Percentiles rank a stretch among this genome's conserved stretches.
These are phyloP conservation scores for Pseudopyricularia cyperi DNA, from an alignment of 2,329 filamentous ascomycete species.

Conservation along the genomic window DNA sequence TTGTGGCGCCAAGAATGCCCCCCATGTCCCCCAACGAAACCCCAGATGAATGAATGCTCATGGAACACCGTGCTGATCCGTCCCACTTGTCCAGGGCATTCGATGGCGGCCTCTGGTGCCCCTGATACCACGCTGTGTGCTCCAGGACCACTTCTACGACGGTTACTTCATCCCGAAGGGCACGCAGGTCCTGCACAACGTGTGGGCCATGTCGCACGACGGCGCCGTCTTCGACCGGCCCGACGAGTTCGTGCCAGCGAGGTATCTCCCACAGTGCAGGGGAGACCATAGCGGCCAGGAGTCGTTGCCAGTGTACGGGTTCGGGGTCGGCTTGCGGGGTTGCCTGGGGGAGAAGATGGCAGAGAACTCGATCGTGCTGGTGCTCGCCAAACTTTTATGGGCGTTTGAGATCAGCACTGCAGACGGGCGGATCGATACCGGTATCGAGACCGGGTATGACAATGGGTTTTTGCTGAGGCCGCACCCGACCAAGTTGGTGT, in stretches of 20 bases:
- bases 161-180: slow-evolving; percentile 34
- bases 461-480: neutral
- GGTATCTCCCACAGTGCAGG: slow-evolving; percentile 4
- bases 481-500: neutral
- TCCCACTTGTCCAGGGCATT: slow-evolving; percentile 18
- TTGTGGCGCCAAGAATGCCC: too few species aligned
- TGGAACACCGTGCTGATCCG: neutral
- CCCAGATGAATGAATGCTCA: too few species aligned
- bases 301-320: slow-evolving; percentile 16
- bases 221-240: slow-evolving; percentile 10
- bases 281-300: neutral
- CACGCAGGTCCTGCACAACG: slow-evolving; percentile 25
- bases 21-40: too few species aligned
- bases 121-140: slow-evolving; percentile 26
- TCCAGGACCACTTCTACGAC: slow-evolving; percentile 32
- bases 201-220: slow-evolving; percentile 16
- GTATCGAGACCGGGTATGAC: neutral
- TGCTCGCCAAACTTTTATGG: slow-evolving; percentile 28
- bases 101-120: slow-evolving; percentile 24
- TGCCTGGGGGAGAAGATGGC: slow-evolving; percentile 14
- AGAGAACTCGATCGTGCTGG: slow-evolving; percentile 12
- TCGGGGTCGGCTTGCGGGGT: slow-evolving; percentile 30
- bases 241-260: slow-evolving; percentile 7
- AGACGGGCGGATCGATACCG: slow-evolving; percentile 4
- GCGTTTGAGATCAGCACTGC: slow-evolving; percentile 19